phyloP scores from a whole-genome alignment of 2,329 filamentous ascomycete genomes.

The Chaetomium sp. region DNA sequence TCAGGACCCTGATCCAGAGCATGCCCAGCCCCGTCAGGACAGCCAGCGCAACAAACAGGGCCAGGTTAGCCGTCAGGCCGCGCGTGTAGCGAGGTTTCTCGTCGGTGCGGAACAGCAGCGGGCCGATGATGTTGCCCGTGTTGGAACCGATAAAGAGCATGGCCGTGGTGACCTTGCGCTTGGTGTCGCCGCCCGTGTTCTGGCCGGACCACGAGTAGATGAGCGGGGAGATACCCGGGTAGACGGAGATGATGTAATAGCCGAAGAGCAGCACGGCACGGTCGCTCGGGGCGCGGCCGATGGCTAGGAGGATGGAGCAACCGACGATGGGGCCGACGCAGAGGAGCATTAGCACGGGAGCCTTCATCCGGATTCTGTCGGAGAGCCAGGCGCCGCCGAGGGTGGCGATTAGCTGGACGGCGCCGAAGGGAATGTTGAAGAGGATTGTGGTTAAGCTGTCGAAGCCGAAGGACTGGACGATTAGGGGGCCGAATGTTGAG shows the following conservation, averaged over 20 bases:
- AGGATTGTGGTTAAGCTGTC: slow-evolving; percentile 49
- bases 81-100: too few species aligned
- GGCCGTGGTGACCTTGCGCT: slow-evolving; percentile 56
- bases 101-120: slow-evolving; percentile 52
- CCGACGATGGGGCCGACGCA: slow-evolving; percentile 35
- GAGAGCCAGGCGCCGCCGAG: slow-evolving; percentile 46
- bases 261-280: slow-evolving; percentile 45
- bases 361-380: slow-evolving; percentile 37
- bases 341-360: slow-evolving; percentile 36
- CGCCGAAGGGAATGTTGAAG: slow-evolving; percentile 56
- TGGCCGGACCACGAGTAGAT: slow-evolving; percentile 56
- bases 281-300: slow-evolving; percentile 33
- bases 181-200: slow-evolving; percentile 63
- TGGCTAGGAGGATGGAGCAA: slow-evolving; percentile 41
- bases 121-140: slow-evolving; percentile 60
- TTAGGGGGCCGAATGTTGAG: slow-evolving; percentile 51
- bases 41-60: neutral
- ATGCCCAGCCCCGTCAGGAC: neutral
- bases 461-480: slow-evolving; percentile 53
- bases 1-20: slow-evolving; percentile 3
- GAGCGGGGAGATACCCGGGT: slow-evolving; percentile 41
- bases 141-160: slow-evolving; percentile 60
- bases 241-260: slow-evolving; percentile 39
- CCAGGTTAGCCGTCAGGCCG: neutral
- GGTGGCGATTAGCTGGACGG: slow-evolving; percentile 53